These are phyloP conservation scores for Cordyceps fumosorosea DNA, from an alignment of 2,329 filamentous ascomycete genomes.

Conservation along the genomic window DNA sequence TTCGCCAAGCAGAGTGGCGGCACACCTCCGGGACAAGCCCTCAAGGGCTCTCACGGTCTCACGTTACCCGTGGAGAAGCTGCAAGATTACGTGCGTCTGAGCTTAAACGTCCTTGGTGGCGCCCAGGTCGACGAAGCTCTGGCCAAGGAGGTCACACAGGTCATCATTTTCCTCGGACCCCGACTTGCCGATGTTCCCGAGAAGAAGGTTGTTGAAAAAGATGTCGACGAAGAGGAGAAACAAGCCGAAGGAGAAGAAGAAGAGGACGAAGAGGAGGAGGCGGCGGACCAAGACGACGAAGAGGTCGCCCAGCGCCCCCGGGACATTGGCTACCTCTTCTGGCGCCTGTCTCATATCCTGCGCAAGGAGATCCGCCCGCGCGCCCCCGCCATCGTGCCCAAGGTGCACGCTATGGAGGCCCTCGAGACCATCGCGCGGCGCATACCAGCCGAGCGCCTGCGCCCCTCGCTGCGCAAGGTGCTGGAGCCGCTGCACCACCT, in stretches of 20 bases:
- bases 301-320: constrained; percentile 25
- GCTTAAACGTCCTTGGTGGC: constrained; percentile 51
- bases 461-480: constrained; percentile 55
- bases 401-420: constrained; percentile 68
- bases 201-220: constrained; percentile 44
- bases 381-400: constrained; percentile 60
- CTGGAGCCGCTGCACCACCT: constrained; percentile 67
- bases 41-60: constrained; percentile 66
- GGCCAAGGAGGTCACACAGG: constrained; percentile 71
- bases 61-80: constrained; percentile 59
- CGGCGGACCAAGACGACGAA: constrained; percentile 30
- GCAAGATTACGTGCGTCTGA: constrained; percentile 46
- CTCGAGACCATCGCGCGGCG: constrained; percentile 62
- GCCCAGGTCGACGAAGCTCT: constrained; percentile 63
- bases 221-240: constrained; percentile 23
- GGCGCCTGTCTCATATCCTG: constrained; percentile 70
- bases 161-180: constrained; percentile 73
- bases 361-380: constrained; percentile 65
- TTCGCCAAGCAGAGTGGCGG: constrained; percentile 56
- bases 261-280: constrained; percentile 33
- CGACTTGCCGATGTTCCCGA: constrained; percentile 34
- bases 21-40: constrained; percentile 45
- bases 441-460: constrained; percentile 50
- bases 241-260: constrained; percentile 15
- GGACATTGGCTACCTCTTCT: constrained; percentile 66